Evolutionary conservation across 2,329 filamentous ascomycete genomes (phyloP).

Genomic region (Penicillium sp.): DNA sequence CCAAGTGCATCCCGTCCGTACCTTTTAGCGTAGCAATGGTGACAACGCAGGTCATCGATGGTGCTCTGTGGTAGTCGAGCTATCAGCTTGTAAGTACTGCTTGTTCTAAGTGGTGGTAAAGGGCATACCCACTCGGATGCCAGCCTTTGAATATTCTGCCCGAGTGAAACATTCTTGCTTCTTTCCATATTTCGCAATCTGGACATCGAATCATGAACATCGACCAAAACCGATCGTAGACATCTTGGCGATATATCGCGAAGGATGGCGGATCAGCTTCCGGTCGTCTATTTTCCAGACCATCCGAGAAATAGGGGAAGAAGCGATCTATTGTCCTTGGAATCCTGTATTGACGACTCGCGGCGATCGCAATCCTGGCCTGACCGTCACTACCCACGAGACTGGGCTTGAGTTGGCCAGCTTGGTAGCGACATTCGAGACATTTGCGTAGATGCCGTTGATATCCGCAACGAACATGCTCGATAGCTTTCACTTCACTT

Average conservation of each 20-base stretch:
- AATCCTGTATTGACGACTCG: constrained; percentile 1
- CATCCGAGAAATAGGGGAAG: constrained; percentile 3
- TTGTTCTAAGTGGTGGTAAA: too few species aligned
- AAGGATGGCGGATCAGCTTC: neutral
- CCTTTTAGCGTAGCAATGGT: constrained; percentile 2
- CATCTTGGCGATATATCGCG: neutral
- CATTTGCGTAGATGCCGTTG: constrained; percentile 9
- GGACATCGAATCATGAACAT: constrained; percentile 3
- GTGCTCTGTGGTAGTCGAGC: neutral
- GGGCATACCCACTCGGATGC: too few species aligned
- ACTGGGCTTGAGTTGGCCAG: neutral
- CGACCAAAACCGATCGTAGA: neutral
- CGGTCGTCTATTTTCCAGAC: constrained; percentile 1
- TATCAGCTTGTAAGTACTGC: too few species aligned
- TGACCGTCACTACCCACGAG: neutral
- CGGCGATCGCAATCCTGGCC: neutral
- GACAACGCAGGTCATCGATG: constrained; percentile 2
- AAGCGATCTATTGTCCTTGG: constrained; percentile 2
- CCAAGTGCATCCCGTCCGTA: neutral
- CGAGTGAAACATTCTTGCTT: neutral
- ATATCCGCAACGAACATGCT: constrained; percentile 5
- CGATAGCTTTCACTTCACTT: constrained; percentile 2
- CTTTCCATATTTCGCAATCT: constrained; percentile 1
- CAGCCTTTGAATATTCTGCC: neutral
- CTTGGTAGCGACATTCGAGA: constrained; percentile 7